Evolutionary conservation across 345 rosid species (phyloP).

Genomic region (Syzygium oleosum): DNA sequence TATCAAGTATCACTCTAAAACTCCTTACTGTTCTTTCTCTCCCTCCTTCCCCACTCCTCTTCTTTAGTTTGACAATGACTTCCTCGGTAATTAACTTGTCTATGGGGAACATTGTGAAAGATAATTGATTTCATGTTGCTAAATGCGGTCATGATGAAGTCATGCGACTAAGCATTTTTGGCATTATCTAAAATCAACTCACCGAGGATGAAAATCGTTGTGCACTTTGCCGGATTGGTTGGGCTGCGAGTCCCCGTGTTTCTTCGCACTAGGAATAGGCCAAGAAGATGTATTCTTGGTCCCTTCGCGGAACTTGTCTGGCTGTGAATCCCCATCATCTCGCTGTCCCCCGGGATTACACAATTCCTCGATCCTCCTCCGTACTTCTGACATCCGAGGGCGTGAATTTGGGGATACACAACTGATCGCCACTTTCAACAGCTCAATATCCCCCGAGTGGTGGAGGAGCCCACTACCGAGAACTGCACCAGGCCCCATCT

Average conservation of each 20-base stretch:
- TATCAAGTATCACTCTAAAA: no score
- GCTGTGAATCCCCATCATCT: background rate
- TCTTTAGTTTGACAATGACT: background rate
- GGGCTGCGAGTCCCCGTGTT: constrained; percentile 11
- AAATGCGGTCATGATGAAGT: background rate
- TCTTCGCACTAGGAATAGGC: constrained; percentile 20
- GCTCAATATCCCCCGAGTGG: constrained; percentile 52
- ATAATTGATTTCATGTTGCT: background rate
- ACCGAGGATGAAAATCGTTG: background rate
- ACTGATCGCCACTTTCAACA: constrained; percentile 72
- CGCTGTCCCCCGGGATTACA: background rate
- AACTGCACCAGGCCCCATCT: constrained; percentile 82
- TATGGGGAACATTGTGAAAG: background rate
- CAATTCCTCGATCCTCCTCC: constrained; percentile 76
- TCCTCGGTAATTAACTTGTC: background rate
- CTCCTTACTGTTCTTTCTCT: background rate
- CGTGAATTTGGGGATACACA: constrained; percentile 64
- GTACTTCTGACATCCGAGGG: constrained; percentile 71
- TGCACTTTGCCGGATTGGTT: background rate
- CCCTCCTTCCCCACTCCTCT: background rate
- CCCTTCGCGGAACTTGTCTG: background rate
- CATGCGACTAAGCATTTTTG: background rate
- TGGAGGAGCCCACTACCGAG: constrained; percentile 20
- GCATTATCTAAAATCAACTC: background rate
- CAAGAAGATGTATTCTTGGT: background rate